Percentiles rank a stretch among this genome's conserved stretches.
These are phyloP conservation scores for Pseudocercospora eumusae DNA, from an alignment of 2,329 filamentous ascomycete species.

Conservation along the genomic window DNA sequence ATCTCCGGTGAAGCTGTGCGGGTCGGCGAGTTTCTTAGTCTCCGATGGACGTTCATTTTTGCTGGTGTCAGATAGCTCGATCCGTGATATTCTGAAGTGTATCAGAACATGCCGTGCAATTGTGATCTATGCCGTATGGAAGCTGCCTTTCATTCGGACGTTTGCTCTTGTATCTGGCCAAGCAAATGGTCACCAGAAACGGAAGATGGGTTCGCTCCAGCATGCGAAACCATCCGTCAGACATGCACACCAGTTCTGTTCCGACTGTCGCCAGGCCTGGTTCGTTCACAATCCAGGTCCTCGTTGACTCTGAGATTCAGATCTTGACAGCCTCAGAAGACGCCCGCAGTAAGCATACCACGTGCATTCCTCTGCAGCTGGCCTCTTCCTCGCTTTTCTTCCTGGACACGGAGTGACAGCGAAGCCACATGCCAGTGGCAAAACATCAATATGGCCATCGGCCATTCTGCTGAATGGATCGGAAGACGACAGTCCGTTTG, in stretches of 20 bases:
- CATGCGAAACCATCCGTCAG: not conserved
- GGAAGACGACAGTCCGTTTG: not conserved
- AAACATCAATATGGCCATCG: too few species aligned
- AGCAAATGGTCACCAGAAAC: not conserved
- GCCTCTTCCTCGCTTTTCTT: too few species aligned
- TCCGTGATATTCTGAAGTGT: not conserved
- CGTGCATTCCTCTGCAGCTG: too few species aligned
- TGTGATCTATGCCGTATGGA: not conserved
- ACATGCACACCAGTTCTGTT: not conserved
- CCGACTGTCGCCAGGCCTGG: not conserved
- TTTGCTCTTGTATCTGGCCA: not conserved
- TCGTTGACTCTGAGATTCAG: not conserved
- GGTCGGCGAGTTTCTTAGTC: too few species aligned
- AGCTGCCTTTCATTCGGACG: not conserved
- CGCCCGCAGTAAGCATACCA: not conserved
- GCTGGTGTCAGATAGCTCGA: not conserved
- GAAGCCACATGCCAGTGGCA: too few species aligned
- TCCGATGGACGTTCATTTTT: too few species aligned
- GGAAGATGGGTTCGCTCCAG: not conserved
- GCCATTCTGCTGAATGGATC: not conserved
- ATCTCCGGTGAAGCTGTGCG: too few species aligned
- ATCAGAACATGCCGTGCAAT: not conserved
- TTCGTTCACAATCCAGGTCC: not conserved
- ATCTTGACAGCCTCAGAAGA: not conserved
- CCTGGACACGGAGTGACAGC: too few species aligned